Base-by-base conservation (phyloP, 2,329 filamentous ascomycete genomes). In the Plectosphaerella sp. region DNA sequence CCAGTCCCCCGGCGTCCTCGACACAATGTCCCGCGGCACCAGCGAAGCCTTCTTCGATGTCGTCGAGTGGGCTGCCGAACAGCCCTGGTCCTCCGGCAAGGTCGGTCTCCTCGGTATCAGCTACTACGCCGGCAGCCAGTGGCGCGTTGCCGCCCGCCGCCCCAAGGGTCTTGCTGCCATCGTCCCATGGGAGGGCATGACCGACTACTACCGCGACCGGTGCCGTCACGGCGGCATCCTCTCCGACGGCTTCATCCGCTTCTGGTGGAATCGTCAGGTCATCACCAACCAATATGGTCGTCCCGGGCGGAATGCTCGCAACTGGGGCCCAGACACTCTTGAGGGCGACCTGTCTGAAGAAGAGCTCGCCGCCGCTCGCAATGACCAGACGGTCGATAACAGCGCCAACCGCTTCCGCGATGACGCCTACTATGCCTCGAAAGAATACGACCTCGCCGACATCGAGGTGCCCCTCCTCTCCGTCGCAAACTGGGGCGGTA, bases 401-500 rank as follows among this genome's bases (percentile, higher is more conserved):
- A 71, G 68, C 12, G 66, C 64, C 1, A 75, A 83, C 61, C 67
- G 65, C 10, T 89, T 81, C 67, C 77, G 82, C 0, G 84, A 89
- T 54, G 75, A 88, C 0, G 62, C 70, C 0, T 87, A 87, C 65
- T 87, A 87, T 54, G 76, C 82, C 1, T 81, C 76, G 43, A 86
- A 83, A 59, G 84, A 88, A 48, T 88, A 85, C 58, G 71, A 80
- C 46, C 72, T 87, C 63, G 76, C 71, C 15, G 83, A 89, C 54
- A 87, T 89, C 41, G 73, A 86, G 53, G 84, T 88, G 0, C 86
- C 86, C 0, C 60, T 89, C 0, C 74, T 89, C 0, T 82, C 76
- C 0, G 86, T 89, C 0, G 86, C 78, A 0, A 89, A 89, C 63
- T 88, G 84, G 85, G 86, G 85, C 11, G 85, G 85, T 1, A 89